A percentile compares a stretch with the other conserved stretches of the same genome.
phyloP scores from a whole-genome alignment of 805 yeast species.

The Yamadazyma sp. region DNA sequence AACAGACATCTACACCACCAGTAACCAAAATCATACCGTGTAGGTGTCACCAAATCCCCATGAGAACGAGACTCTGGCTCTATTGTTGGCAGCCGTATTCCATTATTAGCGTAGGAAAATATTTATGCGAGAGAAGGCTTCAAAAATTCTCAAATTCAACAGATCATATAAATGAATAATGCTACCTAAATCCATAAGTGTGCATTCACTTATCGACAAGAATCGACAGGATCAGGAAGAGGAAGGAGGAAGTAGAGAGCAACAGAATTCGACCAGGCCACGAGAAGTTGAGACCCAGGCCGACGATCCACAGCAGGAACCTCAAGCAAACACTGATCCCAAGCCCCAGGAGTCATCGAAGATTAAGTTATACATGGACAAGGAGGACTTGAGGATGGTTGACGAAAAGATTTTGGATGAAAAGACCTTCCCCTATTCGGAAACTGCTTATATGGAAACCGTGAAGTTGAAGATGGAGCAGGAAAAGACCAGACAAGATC shows the following conservation, averaged over 20 bases:
- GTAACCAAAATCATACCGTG: too few species aligned
- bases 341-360: not conserved
- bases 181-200: slow-evolving; percentile 33
- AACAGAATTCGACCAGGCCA: not conserved
- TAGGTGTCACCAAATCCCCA: too few species aligned
- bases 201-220: slow-evolving; percentile 38
- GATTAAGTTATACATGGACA: too few species aligned
- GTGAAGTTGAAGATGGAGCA: slow-evolving; percentile 64
- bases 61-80: too few species aligned
- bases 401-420: slow-evolving; percentile 49
- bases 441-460: slow-evolving; percentile 55
- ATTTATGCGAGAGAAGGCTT: too few species aligned
- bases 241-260: slow-evolving; percentile 1
- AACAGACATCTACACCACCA: too few species aligned
- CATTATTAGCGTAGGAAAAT: too few species aligned
- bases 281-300: not conserved
- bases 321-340: not conserved
- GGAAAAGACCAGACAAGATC: slow-evolving; percentile 81
- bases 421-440: slow-evolving; percentile 53
- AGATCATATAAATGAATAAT: slow-evolving; percentile 3
- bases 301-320: not conserved
- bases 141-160: too few species aligned
- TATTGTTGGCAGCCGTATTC: too few species aligned
- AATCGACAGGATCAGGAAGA: slow-evolving; percentile 8
- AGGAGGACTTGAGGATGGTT: slow-evolving; percentile 11